phyloP scores from a whole-genome alignment of 306 rosid species.

The Chamaecrista fasciculata region DNA sequence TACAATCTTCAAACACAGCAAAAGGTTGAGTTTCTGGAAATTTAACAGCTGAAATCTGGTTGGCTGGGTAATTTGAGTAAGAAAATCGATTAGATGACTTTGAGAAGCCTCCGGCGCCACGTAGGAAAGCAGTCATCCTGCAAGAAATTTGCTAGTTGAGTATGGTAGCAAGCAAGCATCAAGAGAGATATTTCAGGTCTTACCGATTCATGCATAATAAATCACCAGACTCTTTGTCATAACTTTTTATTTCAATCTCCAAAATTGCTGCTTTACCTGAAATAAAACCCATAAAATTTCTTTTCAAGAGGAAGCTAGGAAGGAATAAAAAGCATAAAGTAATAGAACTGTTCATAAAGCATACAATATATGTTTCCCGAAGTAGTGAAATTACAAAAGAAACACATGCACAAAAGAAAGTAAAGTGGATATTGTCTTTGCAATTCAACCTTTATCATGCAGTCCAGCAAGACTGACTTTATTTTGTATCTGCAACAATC shows the following conservation, averaged over 20 bases:
- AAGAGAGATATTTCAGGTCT: conserved; percentile 26
- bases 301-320: conserved; percentile 21
- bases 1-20: conserved; percentile 64
- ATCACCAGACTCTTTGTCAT: conserved; percentile 70
- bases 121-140: conserved; percentile 71
- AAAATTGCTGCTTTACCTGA: conserved; percentile 93
- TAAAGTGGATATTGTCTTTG: conserved; percentile 24
- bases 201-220: conserved; percentile 89
- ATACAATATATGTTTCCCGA: conserved; percentile 14
- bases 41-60: conserved; percentile 49
- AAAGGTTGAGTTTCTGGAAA: conserved; percentile 75
- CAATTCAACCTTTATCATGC: conserved; percentile 84
- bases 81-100: conserved; percentile 72
- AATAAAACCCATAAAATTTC: conserved; percentile 23
- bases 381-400: conserved; percentile 11
- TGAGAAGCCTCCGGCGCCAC: conserved; percentile 99
- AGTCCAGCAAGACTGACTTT: conserved; percentile 74
- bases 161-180: conserved; percentile 26
- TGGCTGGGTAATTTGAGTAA: conserved; percentile 64
- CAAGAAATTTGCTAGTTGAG: conserved; percentile 36
- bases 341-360: neutral
- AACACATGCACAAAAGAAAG: conserved; percentile 26
- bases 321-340: neutral
- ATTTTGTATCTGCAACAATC: conserved; percentile 60
- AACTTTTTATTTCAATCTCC: conserved; percentile 91